phyloP scores from a whole-genome alignment of 192 early-diverging fungal genomes.

The Spinellus fusiger region DNA sequence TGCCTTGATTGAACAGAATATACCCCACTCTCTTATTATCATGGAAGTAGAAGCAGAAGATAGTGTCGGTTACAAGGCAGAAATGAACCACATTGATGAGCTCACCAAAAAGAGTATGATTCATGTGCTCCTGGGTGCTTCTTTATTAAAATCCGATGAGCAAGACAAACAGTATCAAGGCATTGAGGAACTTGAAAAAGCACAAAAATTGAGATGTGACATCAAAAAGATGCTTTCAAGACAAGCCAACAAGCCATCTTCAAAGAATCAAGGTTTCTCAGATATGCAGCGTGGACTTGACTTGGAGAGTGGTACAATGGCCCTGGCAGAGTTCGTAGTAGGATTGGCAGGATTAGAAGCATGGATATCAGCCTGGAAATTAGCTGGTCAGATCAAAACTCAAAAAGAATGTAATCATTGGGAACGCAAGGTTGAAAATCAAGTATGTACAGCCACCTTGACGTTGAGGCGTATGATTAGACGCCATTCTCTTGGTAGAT shows the following conservation, averaged over 20 bases:
- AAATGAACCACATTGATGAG: constrained; percentile 12
- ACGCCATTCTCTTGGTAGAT: constrained; percentile 8
- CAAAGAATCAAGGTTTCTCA: not conserved
- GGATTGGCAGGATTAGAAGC: constrained; percentile 20
- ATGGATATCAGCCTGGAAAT: constrained; percentile 22
- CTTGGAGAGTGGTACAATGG: constrained; percentile 12
- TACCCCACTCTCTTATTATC: constrained; percentile 12
- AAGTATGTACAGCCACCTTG: constrained; percentile 2
- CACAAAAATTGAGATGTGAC: constrained; percentile 6
- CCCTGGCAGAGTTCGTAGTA: constrained; percentile 25
- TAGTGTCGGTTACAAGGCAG: constrained; percentile 5
- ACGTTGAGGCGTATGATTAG: constrained; percentile 25
- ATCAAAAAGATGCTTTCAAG: constrained; percentile 2
- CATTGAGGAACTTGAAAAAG: constrained; percentile 18
- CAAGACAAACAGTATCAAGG: constrained; percentile 8
- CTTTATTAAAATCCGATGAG: constrained; percentile 8
- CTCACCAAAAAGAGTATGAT: constrained; percentile 19
- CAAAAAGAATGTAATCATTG: not conserved
- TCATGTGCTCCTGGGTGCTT: constrained; percentile 17
- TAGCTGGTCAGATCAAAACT: not conserved
- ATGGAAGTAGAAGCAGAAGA: not conserved
- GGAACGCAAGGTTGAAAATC: not conserved
- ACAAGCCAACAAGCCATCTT: not conserved
- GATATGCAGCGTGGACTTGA: not conserved
- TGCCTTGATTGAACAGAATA: not conserved